phyloP scores from a whole-genome alignment of 305 asterid species.

The Fraxinus angustifolia region DNA sequence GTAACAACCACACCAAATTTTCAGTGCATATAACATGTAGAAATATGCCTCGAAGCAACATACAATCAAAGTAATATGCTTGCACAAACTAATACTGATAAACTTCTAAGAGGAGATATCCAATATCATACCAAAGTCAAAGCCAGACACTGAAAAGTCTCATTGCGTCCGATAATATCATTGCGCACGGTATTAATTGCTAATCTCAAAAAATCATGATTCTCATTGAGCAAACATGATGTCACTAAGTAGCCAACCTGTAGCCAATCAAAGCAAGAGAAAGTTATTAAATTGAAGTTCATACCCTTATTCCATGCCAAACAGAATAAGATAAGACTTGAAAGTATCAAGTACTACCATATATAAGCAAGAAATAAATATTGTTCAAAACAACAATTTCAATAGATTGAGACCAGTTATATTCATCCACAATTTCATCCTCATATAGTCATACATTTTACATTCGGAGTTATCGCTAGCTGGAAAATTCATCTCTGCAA shows the following conservation, averaged over 20 bases:
- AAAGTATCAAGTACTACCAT: background rate
- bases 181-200: slow-evolving; percentile 97
- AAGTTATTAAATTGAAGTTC: slow-evolving; percentile 16
- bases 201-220: slow-evolving; percentile 91
- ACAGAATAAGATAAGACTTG: background rate
- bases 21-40: background rate
- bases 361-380: background rate
- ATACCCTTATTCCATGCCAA: slow-evolving; percentile 11
- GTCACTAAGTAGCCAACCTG: slow-evolving; percentile 99
- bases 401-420: background rate
- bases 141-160: slow-evolving; percentile 98
- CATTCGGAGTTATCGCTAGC: background rate
- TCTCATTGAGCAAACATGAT: slow-evolving; percentile 91
- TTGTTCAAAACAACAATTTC: background rate
- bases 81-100: background rate
- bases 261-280: slow-evolving; percentile 26
- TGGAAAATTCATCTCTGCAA: background rate
- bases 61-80: background rate
- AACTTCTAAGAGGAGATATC: background rate
- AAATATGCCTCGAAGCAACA: background rate
- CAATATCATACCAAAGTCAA: slow-evolving; percentile 71
- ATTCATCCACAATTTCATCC: background rate
- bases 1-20: background rate
- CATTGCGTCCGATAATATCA: slow-evolving; percentile 97
- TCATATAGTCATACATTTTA: background rate